Conservation (phyloP, 306 rosid species). For the Acacia confusa region DNA sequence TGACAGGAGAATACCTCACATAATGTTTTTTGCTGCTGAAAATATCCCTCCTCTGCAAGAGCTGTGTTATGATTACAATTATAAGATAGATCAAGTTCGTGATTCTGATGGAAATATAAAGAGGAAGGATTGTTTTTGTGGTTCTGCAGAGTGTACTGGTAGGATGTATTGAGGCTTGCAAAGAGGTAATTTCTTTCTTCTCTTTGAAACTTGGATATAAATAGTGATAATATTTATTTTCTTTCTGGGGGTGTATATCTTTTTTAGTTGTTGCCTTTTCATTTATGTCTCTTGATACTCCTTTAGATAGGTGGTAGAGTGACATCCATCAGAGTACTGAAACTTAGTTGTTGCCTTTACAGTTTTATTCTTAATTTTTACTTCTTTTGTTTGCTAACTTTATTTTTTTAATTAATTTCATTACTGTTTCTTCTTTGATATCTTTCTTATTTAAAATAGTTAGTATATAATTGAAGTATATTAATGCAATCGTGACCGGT, state of each 20-base stretch:
- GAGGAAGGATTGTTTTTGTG: slow-evolving; percentile 81
- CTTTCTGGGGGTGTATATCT: neutral
- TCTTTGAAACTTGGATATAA: neutral
- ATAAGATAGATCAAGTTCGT: slow-evolving; percentile 62
- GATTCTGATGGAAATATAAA: slow-evolving; percentile 78
- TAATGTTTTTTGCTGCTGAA: slow-evolving; percentile 92
- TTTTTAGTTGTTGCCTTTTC: neutral
- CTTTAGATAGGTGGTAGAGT: too few species aligned
- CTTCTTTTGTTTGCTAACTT: too few species aligned
- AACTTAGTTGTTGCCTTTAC: too few species aligned
- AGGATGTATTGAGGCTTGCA: slow-evolving; percentile 72
- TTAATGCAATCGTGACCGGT: too few species aligned
- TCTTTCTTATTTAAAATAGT: too few species aligned
- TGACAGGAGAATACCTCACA: slow-evolving; percentile 86
- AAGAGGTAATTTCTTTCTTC: slow-evolving; percentile 5
- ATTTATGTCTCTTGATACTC: neutral
- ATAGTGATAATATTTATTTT: neutral
- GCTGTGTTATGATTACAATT: slow-evolving; percentile 80
- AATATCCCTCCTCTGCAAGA: slow-evolving; percentile 95
- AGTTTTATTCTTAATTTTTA: too few species aligned
- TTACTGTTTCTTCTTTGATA: too few species aligned
- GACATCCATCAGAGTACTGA: neutral
- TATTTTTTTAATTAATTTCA: too few species aligned
- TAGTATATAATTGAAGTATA: too few species aligned
- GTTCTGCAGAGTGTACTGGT: slow-evolving; percentile 75